Percentiles rank a stretch among this genome's conserved stretches.
These are phyloP conservation scores for Piper longum DNA, from an alignment of 164 flowering plant genomes.

Conservation along the genomic window DNA sequence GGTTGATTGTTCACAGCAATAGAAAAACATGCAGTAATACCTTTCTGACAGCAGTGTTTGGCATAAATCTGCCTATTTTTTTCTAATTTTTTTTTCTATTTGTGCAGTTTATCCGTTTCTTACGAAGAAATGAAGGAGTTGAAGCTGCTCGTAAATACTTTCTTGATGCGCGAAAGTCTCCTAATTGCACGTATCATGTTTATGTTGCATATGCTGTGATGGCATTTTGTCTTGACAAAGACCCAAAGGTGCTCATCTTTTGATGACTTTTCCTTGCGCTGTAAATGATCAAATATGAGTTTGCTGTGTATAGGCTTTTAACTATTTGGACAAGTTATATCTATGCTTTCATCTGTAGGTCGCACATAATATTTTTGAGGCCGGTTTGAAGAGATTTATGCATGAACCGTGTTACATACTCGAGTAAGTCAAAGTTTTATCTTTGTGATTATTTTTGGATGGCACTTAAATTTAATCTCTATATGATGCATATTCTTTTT, in stretches of 20 bases:
- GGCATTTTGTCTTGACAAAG: constrained; percentile 96
- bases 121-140: constrained; percentile 86
- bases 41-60: background rate
- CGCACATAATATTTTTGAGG: constrained; percentile 88
- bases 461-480: background rate
- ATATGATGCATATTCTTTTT: too few species aligned
- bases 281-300: background rate
- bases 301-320: background rate
- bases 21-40: too few species aligned
- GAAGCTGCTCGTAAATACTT: constrained; percentile 97
- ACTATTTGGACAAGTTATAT: background rate
- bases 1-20: too few species aligned
- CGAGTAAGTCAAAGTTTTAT: constrained; percentile 43
- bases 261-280: background rate
- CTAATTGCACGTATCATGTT: constrained; percentile 85
- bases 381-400: constrained; percentile 85
- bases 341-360: constrained; percentile 30
- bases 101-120: constrained; percentile 77
- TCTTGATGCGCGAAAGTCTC: constrained; percentile 77
- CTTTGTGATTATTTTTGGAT: background rate
- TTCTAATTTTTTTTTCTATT: background rate
- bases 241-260: constrained; percentile 56
- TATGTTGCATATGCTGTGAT: constrained; percentile 90
- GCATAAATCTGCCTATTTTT: background rate
- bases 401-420: constrained; percentile 89